A percentile compares a stretch with the other conserved stretches of the same genome.
Evolutionary conservation across 305 asterid genomes (phyloP).

Genomic region (Caryopteris hybrid): DNA sequence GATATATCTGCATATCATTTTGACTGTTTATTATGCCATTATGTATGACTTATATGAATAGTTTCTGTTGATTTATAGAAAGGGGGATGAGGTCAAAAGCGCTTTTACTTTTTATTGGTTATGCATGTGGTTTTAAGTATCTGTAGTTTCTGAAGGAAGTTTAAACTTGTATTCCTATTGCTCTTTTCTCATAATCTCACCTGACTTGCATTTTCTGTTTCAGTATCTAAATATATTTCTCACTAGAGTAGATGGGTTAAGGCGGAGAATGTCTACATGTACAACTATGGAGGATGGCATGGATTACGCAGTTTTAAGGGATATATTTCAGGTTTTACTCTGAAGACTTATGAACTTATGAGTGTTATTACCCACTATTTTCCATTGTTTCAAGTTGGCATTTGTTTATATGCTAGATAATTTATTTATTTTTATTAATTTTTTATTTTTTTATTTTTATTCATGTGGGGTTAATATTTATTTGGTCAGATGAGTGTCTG

Average conservation of each 20-base stretch:
- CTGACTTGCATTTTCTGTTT: slow-evolving; percentile 28
- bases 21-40: neutral
- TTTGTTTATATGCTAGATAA: neutral
- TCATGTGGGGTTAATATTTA: neutral
- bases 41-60: slow-evolving; percentile 7
- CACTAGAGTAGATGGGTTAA: slow-evolving; percentile 87
- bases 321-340: slow-evolving; percentile 65
- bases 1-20: slow-evolving; percentile 7
- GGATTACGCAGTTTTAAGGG: slow-evolving; percentile 53
- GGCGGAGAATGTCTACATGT: slow-evolving; percentile 65
- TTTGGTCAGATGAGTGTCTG: slow-evolving; percentile 6
- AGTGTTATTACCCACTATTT: slow-evolving; percentile 13
- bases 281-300: slow-evolving; percentile 37
- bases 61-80: slow-evolving; percentile 9
- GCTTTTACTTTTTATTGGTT: slow-evolving; percentile 5
- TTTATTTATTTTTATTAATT: too few relatives aligned
- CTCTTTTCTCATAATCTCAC: slow-evolving; percentile 15
- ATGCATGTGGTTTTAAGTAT: slow-evolving; percentile 1
- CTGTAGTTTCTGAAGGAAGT: neutral
- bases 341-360: neutral
- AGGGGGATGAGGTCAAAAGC: neutral
- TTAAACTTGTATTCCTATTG: neutral
- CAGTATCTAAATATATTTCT: slow-evolving; percentile 89
- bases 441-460: neutral
- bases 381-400: slow-evolving; percentile 5